Conservation (phyloP, 1,284 basidiomycete species). For the Boletus sp. region DNA sequence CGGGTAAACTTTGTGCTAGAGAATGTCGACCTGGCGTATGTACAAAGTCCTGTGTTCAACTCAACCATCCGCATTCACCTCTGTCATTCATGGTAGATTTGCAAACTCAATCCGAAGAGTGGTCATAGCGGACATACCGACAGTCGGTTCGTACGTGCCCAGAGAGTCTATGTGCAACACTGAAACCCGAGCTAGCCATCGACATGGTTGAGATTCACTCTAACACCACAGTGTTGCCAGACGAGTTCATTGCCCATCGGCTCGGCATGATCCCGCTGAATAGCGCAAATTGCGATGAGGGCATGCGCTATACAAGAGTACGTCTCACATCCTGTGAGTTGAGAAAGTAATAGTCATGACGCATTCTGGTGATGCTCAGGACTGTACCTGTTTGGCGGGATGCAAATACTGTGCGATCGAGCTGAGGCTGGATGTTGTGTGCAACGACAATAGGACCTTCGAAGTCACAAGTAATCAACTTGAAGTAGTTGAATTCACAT, state of each 20-base stretch:
- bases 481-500: conserved; percentile 50
- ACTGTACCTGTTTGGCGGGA: conserved; percentile 78
- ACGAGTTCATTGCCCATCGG: conserved; percentile 97
- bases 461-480: conserved; percentile 81
- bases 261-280: conserved; percentile 93
- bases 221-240: conserved; percentile 93
- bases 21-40: conserved; percentile 89
- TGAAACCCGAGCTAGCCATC: conserved; percentile 64
- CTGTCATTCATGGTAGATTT: conserved; percentile 49
- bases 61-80: conserved; percentile 10
- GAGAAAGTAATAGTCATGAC: conserved; percentile 8
- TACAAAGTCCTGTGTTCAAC: conserved; percentile 10
- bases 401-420: conserved; percentile 83
- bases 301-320: conserved; percentile 79
- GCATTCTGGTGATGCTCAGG: conserved; percentile 45
- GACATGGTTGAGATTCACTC: conserved; percentile 93
- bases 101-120: conserved; percentile 88
- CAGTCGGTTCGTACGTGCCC: conserved; percentile 66
- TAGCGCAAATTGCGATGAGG: conserved; percentile 82
- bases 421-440: conserved; percentile 70
- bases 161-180: neutral
- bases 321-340: conserved; percentile 26
- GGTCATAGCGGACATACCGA: conserved; percentile 95
- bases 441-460: conserved; percentile 69
- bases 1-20: conserved; percentile 86